These are phyloP conservation scores for Cerioporus squamosus DNA, from an alignment of 1,284 basidiomycete genomes.

Conservation along the genomic window DNA sequence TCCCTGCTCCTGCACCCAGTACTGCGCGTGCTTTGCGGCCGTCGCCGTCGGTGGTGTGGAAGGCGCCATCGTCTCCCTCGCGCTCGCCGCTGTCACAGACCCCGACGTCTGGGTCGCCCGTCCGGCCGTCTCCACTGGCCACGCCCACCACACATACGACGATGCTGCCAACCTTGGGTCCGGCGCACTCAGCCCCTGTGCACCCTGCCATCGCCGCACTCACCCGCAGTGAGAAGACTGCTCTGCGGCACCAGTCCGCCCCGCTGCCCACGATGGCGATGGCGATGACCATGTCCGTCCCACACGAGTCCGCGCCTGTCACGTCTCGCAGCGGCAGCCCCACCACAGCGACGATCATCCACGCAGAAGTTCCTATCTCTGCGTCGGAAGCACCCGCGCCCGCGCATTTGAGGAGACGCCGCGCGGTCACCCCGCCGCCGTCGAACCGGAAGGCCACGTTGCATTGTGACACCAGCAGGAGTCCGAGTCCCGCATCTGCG, in stretches of 20 bases:
- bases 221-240: conserved; percentile 10
- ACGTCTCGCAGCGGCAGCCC: neutral
- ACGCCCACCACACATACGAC: neutral
- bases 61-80: conserved; percentile 14
- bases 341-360: neutral
- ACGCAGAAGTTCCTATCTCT: neutral
- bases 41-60: conserved; percentile 21
- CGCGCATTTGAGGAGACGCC: conserved; percentile 9
- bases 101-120: neutral
- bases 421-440: conserved; percentile 18
- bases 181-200: neutral
- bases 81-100: conserved; percentile 18
- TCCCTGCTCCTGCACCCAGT: neutral
- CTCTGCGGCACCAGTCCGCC: conserved; percentile 3
- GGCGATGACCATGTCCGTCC: neutral
- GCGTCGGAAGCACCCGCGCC: neutral
- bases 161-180: neutral
- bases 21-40: conserved; percentile 9
- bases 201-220: neutral
- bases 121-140: neutral
- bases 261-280: conserved; percentile 7
- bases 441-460: conserved; percentile 15
- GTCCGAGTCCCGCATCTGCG: neutral
- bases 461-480: conserved; percentile 2
- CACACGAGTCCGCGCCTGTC: neutral